Evolutionary conservation across 139 green algal species (phyloP), one percentile per base, ranked within the genome.

Genomic region (Micromonas pusilla): DNA sequence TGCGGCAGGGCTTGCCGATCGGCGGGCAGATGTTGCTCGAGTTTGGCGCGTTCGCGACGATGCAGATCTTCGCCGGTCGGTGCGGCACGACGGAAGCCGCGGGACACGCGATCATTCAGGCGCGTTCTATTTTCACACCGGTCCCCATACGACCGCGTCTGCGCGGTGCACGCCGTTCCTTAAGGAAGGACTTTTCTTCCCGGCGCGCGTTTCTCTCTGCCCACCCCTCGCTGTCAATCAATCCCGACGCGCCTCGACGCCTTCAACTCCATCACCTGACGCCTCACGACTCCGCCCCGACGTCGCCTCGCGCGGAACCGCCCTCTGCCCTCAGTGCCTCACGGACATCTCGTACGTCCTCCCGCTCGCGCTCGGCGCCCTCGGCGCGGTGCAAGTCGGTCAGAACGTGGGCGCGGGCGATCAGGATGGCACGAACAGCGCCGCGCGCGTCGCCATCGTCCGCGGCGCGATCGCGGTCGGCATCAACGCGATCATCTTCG

Each of bases 401-500:
- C 37, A 76, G 37, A 19, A 9, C 37, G 68, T 76, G 26, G 68
- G 68, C 9, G n/a, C 9, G 9, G 38, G 38, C 9, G 68, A 76
- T 19, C 16, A 13, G n/a, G 9, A 16, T 6, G 38, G 6, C 13
- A 19, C 68, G 38, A 16, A 33, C 13, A 13, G n/a, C n/a, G 28
- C 30, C 13, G 30, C 68, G 28, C 30, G n/a, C 13, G 6, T 20
- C 16, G 20, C 13, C 37, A 66, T 76, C 13, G 13, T 39, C 68
- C 9, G 19, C 68, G 30, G 68, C 37, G 37, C 20, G 9, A 20
- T 20, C 30, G 37, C 6, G 13, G 34, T 39, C 28, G 37, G 16
- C 68, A 76, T 39, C 28, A 34, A 34, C 38, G 37, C 28, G 68
- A 20, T 62, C 37, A 32, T 57, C n/a, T 76, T 71, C 68, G 38